Evolutionary conservation across 345 rosid genomes (phyloP), one percentile per base, ranked within the genome.

Genomic region (Rhodamnia argentea): DNA sequence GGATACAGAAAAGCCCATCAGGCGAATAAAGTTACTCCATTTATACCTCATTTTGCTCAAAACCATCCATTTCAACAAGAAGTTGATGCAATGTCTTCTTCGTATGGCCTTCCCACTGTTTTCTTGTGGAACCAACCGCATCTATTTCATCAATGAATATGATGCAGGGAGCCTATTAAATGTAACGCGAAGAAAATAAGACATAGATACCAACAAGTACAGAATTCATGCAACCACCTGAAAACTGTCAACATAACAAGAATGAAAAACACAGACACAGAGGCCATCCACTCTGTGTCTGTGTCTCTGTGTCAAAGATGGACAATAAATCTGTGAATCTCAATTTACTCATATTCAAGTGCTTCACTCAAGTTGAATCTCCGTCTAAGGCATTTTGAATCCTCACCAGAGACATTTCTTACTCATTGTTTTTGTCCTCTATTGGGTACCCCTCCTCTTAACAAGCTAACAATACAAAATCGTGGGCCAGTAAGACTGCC

Each of bases 31-130:
- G 84, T 85, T 53, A 82, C 82, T 83, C 51, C 86, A 59, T 14
- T 87, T 6, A 78, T 91, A 95, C 99, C 99, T 95, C 98, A 90
- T 97, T 96, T 88, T 96, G 98, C 89, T 97, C 99, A 90, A 97
- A 97, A 87, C 99, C 99, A 92, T 95, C 99, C 99, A 97, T 97
- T 91, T 97, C 99, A 50, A 96, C 99, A 83, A 97, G 99, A 83
- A 97, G 88, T 87, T 97, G 99, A 91, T 97, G 99, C 91, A 97
- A 89, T n/a, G 99, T 97, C 91, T 96, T 97, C 95, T 97, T 97
- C 20, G 99, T 96, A 91, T 97, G 98, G 86, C 99, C 99, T 92
- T 97, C 99, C 99, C 99, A 96, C 90, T 96, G 99, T 88, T 96
- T 97, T 87, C 99, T 90, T 14, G 99, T 96, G 42, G 99, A 96